Evolutionary conservation across 805 yeast species (phyloP).

Genomic region (Kodamaea leandrae): DNA sequence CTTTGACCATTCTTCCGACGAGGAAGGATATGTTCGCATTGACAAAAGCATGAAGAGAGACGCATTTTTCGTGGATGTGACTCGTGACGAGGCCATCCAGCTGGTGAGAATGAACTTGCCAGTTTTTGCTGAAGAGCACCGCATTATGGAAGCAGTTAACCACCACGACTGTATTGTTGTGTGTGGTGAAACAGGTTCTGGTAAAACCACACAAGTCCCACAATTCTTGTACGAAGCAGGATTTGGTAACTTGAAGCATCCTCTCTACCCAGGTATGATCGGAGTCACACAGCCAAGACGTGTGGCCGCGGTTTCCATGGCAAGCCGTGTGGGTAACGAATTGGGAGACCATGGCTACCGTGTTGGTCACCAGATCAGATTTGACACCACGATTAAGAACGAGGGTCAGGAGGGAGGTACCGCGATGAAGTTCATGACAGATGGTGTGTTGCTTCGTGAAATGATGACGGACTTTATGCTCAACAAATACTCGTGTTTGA

Average conservation of each 20-base stretch:
- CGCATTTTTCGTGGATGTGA: slow-evolving; percentile 66
- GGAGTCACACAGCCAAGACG: slow-evolving; percentile 96
- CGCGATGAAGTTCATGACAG: slow-evolving; percentile 85
- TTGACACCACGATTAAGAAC: slow-evolving; percentile 63
- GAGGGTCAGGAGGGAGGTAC: slow-evolving; percentile 51
- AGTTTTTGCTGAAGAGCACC: slow-evolving; percentile 85
- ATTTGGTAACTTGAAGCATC: slow-evolving; percentile 65
- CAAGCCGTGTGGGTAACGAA: slow-evolving; percentile 73
- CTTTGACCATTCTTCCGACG: slow-evolving; percentile 63
- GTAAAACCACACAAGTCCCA: slow-evolving; percentile 97
- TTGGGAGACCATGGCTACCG: slow-evolving; percentile 66
- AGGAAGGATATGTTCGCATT: slow-evolving; percentile 57
- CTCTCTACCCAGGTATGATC: slow-evolving; percentile 76
- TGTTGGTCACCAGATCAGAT: slow-evolving; percentile 82
- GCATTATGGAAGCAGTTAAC: slow-evolving; percentile 92
- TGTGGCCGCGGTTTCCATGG: slow-evolving; percentile 92
- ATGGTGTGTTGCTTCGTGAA: slow-evolving; percentile 90
- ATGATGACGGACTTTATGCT: slow-evolving; percentile 85
- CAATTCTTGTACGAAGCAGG: slow-evolving; percentile 94
- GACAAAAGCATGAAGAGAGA: slow-evolving; percentile 53
- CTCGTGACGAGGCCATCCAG: slow-evolving; percentile 66
- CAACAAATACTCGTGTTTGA: slow-evolving; percentile 76
- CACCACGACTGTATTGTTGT: slow-evolving; percentile 87
- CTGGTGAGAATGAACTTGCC: slow-evolving; percentile 71
- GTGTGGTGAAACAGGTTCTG: slow-evolving; percentile 98